Percentiles rank a stretch among this genome's conserved stretches.
Evolutionary conservation across 176 grass and related monocot species (phyloP).

Genomic region (Elymus sibiricus): DNA sequence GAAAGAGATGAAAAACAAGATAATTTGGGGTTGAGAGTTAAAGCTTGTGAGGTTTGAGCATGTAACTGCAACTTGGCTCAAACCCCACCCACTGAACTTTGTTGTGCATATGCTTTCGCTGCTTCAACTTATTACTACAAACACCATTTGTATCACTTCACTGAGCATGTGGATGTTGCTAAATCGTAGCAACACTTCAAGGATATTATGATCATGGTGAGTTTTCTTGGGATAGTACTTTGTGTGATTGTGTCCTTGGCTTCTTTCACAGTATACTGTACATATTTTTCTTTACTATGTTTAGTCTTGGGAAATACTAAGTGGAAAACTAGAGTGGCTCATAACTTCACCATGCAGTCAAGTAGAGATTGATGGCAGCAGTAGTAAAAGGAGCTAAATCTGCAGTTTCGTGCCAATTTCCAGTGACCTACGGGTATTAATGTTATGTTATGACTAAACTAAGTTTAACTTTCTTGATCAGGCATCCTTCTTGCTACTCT

Average conservation of each 20-base stretch:
- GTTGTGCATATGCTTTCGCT: slow-evolving; percentile 72
- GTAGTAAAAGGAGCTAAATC: slow-evolving; percentile 2
- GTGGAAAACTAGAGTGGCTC: not conserved
- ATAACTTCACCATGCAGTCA: not conserved
- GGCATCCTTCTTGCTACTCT: slow-evolving; percentile 83
- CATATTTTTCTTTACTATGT: not conserved
- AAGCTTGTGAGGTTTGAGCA: slow-evolving; percentile 1
- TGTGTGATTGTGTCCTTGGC: not conserved
- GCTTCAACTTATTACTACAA: slow-evolving; percentile 49
- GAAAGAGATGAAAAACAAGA: slow-evolving; percentile 7
- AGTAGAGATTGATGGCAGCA: not conserved
- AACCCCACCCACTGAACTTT: not conserved
- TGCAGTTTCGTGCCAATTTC: not conserved
- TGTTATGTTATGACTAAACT: slow-evolving; percentile 32
- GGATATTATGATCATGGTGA: not conserved
- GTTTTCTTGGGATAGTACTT: not conserved
- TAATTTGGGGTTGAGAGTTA: slow-evolving; percentile 1
- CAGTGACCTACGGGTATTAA: not conserved
- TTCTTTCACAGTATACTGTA: not conserved
- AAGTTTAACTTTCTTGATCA: slow-evolving; percentile 35
- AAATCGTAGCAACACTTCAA: not conserved
- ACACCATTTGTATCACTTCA: not conserved
- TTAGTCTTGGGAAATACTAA: not conserved
- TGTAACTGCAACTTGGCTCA: not conserved
- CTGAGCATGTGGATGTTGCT: not conserved